Evolutionary conservation across 2,329 filamentous ascomycete species (phyloP).

Genomic region (Ceratocystis diversiconidia): DNA sequence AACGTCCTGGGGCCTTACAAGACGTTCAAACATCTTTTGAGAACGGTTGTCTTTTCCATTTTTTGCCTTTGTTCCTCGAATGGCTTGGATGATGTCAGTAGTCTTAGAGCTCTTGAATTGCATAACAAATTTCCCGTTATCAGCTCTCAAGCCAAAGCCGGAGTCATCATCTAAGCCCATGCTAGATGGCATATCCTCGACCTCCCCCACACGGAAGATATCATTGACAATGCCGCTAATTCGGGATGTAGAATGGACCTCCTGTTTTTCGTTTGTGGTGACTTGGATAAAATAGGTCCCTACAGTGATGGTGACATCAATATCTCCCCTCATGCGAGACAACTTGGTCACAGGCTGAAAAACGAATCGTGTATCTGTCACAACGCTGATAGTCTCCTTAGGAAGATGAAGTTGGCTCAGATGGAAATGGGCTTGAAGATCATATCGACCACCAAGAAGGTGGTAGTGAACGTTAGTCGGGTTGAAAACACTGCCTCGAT

Average conservation of each 20-base stretch:
- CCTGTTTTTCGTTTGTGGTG: constrained; percentile 54
- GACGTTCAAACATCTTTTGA: constrained; percentile 47
- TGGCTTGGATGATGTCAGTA: constrained; percentile 46
- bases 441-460: constrained; percentile 49
- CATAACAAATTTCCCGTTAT: constrained; percentile 58
- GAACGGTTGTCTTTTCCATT: constrained; percentile 48
- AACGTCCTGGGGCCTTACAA: constrained; percentile 56
- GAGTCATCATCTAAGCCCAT: constrained; percentile 53
- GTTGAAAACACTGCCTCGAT: constrained; percentile 45
- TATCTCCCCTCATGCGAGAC: constrained; percentile 56
- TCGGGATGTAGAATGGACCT: constrained; percentile 47
- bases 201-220: constrained; percentile 52
- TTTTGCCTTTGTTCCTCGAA: constrained; percentile 48
- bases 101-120: constrained; percentile 55
- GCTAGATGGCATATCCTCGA: constrained; percentile 51
- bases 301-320: constrained; percentile 54
- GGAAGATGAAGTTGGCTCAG: constrained; percentile 51
- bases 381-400: constrained; percentile 55
- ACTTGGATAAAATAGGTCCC: constrained; percentile 57
- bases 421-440: constrained; percentile 52
- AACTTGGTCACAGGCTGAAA: constrained; percentile 51
- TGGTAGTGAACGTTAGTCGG: constrained; percentile 52
- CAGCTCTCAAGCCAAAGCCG: constrained; percentile 51
- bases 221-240: constrained; percentile 54
- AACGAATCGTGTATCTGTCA: constrained; percentile 50